These are phyloP conservation scores for Meredithiella fracta DNA, from an alignment of 2,329 filamentous ascomycete species.

Conservation along the genomic window DNA sequence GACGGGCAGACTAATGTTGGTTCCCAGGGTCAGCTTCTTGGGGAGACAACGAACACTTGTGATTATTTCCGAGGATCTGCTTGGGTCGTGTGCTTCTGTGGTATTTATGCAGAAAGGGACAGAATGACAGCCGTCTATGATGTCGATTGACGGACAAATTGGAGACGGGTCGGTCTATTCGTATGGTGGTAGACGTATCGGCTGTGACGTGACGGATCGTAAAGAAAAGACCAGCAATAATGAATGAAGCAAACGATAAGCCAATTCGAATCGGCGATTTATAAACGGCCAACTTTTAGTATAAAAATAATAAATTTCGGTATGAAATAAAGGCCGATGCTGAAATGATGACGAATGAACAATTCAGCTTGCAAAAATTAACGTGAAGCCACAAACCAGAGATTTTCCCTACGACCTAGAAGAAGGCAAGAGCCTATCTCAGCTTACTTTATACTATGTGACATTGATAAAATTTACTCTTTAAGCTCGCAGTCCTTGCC, in stretches of 20 bases:
- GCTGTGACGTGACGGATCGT: no score
- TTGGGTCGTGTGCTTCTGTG: background rate
- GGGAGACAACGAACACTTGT: background rate
- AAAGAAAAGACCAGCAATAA: no score
- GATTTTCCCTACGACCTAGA: background rate
- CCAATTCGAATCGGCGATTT: no score
- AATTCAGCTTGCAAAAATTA: background rate
- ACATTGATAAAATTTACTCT: background rate
- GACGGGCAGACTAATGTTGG: background rate
- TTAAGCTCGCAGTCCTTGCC: no score
- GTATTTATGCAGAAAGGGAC: background rate
- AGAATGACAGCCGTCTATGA: background rate
- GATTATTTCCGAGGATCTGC: background rate
- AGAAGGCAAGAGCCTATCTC: background rate
- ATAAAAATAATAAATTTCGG: background rate
- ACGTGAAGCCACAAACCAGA: background rate
- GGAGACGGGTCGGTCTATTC: no score
- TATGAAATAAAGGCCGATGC: background rate
- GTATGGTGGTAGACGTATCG: no score
- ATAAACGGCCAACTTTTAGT: no score
- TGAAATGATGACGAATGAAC: background rate
- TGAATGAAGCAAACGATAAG: no score
- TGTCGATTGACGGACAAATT: background rate
- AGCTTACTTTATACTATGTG: no score
- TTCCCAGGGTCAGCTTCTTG: background rate